These are phyloP conservation scores for Beta corolliflora DNA, from an alignment of 179 eudicot species.

Conservation along the genomic window DNA sequence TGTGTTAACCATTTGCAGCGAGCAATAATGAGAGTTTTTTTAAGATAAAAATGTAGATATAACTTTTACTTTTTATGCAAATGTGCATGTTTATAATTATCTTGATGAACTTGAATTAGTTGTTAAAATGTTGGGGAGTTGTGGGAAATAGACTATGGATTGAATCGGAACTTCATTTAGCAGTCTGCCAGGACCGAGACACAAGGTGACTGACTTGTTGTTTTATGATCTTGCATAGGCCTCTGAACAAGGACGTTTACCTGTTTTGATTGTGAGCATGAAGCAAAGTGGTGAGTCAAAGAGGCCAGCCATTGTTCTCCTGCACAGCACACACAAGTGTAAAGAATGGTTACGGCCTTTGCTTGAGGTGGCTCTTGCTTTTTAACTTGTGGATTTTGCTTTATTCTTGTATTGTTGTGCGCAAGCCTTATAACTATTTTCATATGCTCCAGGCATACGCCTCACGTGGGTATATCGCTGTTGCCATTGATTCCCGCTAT, in stretches of 20 bases:
- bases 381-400: not conserved
- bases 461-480: constrained; percentile 85
- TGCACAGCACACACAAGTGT: constrained; percentile 88
- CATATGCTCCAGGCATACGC: constrained; percentile 76
- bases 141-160: not conserved
- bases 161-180: not conserved
- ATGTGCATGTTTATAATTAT: not conserved
- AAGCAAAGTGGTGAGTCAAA: constrained; percentile 45
- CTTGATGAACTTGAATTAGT: not conserved
- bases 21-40: no score
- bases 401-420: not conserved
- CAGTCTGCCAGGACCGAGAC: not conserved
- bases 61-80: not conserved
- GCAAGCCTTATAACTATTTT: not conserved
- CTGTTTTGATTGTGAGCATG: constrained; percentile 76
- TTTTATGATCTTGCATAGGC: constrained; percentile 45
- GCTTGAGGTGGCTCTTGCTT: constrained; percentile 64
- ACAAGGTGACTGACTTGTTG: constrained; percentile 10
- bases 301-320: constrained; percentile 80
- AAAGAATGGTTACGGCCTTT: constrained; percentile 95
- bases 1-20: no score
- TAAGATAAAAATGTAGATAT: not conserved
- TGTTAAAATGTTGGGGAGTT: not conserved
- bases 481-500: constrained; percentile 96
- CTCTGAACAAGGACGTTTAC: constrained; percentile 88